Evolutionary conservation across 1,284 basidiomycete genomes (phyloP).

Genomic region (Exobasidium cylindrosporum): DNA sequence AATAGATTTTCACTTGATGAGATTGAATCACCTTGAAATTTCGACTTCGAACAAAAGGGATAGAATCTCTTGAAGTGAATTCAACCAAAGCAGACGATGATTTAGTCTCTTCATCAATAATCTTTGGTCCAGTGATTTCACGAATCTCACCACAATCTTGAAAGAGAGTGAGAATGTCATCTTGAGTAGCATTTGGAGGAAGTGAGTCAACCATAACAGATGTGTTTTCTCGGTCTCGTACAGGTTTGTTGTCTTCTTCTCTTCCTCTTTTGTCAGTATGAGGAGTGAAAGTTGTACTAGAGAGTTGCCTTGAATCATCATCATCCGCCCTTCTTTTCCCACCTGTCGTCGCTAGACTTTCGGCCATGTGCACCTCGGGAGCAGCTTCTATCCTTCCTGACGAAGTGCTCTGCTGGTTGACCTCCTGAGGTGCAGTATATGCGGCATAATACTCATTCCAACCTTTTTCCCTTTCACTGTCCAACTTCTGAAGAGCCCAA

Average conservation of each 20-base stretch:
- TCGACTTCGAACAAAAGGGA: conserved; percentile 82
- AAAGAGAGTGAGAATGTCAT: conserved; percentile 72
- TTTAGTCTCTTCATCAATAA: conserved; percentile 10
- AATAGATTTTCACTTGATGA: conserved; percentile 71
- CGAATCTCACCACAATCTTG: conserved; percentile 62
- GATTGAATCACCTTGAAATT: conserved; percentile 75
- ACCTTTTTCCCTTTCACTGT: background rate
- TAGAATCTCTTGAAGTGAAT: conserved; percentile 51
- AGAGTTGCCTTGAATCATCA: background rate
- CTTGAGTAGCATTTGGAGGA: conserved; percentile 63
- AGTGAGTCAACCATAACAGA: conserved; percentile 83
- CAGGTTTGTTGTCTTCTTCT: conserved; percentile 2
- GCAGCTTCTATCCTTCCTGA: background rate
- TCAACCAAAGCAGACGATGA: conserved; percentile 56
- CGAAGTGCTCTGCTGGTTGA: conserved; percentile 4
- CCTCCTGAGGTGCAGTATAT: conserved; percentile 18
- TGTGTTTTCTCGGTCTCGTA: conserved; percentile 85
- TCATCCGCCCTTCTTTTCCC: conserved; percentile 40
- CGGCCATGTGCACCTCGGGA: conserved; percentile 6
- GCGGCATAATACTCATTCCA: conserved; percentile 17
- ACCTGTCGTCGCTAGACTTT: conserved; percentile 15
- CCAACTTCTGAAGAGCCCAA: conserved; percentile 58
- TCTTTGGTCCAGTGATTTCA: conserved; percentile 37
- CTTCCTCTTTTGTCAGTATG: conserved; percentile 11
- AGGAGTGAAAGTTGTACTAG: background rate